Base-by-base conservation (phyloP, 176 grass and related monocot species). In the Eleusine indica region DNA sequence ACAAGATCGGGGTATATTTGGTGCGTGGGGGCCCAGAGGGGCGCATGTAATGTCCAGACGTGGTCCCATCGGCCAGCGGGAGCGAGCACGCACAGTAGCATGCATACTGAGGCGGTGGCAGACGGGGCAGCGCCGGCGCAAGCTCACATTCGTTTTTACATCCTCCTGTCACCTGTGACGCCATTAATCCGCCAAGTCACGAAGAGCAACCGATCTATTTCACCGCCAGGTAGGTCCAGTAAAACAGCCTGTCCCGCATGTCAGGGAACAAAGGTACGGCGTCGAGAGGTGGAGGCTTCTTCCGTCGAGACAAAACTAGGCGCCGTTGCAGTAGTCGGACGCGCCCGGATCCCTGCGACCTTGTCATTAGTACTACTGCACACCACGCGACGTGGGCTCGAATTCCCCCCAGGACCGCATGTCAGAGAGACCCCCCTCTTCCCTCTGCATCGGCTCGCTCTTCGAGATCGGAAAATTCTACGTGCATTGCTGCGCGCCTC, bases 101-200 rank as follows among this genome's bases (percentile, higher is more conserved):
- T 68, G 79, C 86, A 82, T 75, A 74, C 88, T 51, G 21, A 9
- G 60, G 41, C 70, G 46, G 39, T 75, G 18, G 85, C 75, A 85
- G 75, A 75, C 87, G 82, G 77, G 30, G 73, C 84, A 68, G 79
- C 4, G 29, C 48, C 70, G 25, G 22, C 57, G 13, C 72, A 83
- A 79, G 42, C 80, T 79, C 80, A 83, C 75, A 79, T 79, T 54
- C 80, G 53, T 42, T 70, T 79, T n/a, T 67, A 43, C 13, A 43
- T 30, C 88, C 66, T 46, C 73, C 73, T 58, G 78, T 82, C 88
- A 79, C 84, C 79, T 83, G 74, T 51, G 68, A 83, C 88, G 62
- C 51, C 80, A 83, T 90, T 78, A 70, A 83, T 19, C 54, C n/a
- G 40, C 67, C 39, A 12, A 9, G 21, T 32, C 5, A 9, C 38